A percentile compares a stretch with the other conserved stretches of the same genome.
Evolutionary conservation across 805 yeast genomes (phyloP).

Genomic region (Pichia ethanolica): DNA sequence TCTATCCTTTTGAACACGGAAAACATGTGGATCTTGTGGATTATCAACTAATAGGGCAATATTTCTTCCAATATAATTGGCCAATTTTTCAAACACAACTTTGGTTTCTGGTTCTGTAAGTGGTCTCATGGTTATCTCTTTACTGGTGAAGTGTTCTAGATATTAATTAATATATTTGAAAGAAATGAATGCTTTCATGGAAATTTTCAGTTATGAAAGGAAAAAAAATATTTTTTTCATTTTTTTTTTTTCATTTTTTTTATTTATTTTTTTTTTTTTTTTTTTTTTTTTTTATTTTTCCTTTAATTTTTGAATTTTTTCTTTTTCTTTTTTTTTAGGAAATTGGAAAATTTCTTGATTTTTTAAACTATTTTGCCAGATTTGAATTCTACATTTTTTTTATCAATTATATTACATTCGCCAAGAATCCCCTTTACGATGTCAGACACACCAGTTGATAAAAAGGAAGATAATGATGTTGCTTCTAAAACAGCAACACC

Average conservation of each 20-base stretch:
- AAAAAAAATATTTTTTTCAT: too few relatives aligned
- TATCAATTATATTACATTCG: background rate
- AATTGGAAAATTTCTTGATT: background rate
- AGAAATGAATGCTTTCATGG: too few relatives aligned
- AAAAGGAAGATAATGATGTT: background rate
- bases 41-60: slow-evolving; percentile 82
- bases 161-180: too few relatives aligned
- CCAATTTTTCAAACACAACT: slow-evolving; percentile 91
- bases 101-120: slow-evolving; percentile 95
- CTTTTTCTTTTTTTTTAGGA: background rate
- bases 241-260: too few relatives aligned
- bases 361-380: too few relatives aligned
- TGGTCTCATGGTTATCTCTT: slow-evolving; percentile 54
- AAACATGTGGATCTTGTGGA: slow-evolving; percentile 83
- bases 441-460: background rate
- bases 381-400: background rate
- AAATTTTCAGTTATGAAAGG: too few relatives aligned
- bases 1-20: slow-evolving; percentile 91
- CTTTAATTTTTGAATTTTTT: background rate
- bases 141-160: too few relatives aligned
- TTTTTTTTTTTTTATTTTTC: too few relatives aligned
- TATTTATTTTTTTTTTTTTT: too few relatives aligned
- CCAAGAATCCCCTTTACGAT: background rate
- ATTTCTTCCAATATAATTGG: slow-evolving; percentile 94
- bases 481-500: background rate